Conservation (phyloP, 2,329 filamentous ascomycete genomes). For the Leptographium radiaticola region DNA sequence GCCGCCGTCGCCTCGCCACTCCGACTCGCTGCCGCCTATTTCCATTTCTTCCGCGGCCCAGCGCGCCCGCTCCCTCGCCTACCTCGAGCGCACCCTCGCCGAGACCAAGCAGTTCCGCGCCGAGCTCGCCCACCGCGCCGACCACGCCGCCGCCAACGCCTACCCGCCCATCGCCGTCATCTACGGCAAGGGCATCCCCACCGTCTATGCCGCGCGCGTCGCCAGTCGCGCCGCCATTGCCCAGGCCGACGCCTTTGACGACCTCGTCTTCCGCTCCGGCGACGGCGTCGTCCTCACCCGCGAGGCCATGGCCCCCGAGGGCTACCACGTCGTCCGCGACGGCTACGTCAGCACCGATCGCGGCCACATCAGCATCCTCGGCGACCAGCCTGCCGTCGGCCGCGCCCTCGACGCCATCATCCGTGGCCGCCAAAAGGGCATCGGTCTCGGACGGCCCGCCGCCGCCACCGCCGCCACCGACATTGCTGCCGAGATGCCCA, state of each 20-base stretch:
- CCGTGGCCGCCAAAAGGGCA: conserved; percentile 54
- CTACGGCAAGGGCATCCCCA: conserved; percentile 78
- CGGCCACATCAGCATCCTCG: conserved; percentile 77
- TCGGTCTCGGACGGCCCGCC: conserved; percentile 44
- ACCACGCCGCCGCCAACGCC: conserved; percentile 48
- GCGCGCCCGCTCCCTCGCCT: conserved; percentile 38
- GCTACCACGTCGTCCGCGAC: conserved; percentile 60
- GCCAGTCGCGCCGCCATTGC: conserved; percentile 59
- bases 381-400: conserved; percentile 72
- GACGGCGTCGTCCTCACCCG: conserved; percentile 81
- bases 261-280: conserved; percentile 73
- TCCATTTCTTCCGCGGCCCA: conserved; percentile 25
- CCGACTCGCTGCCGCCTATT: neutral
- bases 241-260: conserved; percentile 67
- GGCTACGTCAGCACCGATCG: conserved; percentile 69
- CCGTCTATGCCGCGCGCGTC: conserved; percentile 71
- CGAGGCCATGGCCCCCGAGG: conserved; percentile 72
- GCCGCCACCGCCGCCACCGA: neutral
- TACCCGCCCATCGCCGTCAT: conserved; percentile 77
- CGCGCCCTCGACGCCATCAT: conserved; percentile 57
- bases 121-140: conserved; percentile 50
- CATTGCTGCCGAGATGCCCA: neutral
- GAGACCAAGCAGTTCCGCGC: conserved; percentile 63
- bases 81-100: conserved; percentile 62
- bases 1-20: neutral